Evolutionary conservation across 257 asterid species (phyloP).

Genomic region (Scutellaria minor): DNA sequence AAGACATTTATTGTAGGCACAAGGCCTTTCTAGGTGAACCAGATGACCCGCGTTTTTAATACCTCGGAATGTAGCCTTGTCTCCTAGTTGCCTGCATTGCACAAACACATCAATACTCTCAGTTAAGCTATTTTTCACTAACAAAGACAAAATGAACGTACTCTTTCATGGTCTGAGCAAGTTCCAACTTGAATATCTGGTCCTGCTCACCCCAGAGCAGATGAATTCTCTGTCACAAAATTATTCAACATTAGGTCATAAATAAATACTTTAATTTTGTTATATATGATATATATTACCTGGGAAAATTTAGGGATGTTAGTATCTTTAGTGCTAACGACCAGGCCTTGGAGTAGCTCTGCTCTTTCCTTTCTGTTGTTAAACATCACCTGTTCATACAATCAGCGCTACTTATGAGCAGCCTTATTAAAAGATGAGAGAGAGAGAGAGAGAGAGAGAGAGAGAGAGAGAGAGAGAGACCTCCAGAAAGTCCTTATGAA

Average conservation of each 20-base stretch:
- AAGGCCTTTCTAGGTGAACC: slow-evolving; percentile 85
- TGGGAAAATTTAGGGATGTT: slow-evolving; percentile 59
- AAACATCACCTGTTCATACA: slow-evolving; percentile 62
- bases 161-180: slow-evolving; percentile 77
- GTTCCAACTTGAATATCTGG: slow-evolving; percentile 72
- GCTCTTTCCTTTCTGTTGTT: slow-evolving; percentile 79
- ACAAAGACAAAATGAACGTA: slow-evolving; percentile 34
- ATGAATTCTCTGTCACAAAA: slow-evolving; percentile 55
- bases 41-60: slow-evolving; percentile 81
- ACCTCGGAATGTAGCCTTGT: slow-evolving; percentile 51
- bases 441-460: too few relatives aligned
- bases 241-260: too few relatives aligned
- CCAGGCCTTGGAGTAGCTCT: slow-evolving; percentile 75
- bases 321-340: slow-evolving; percentile 72
- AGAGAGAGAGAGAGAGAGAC: slow-evolving; percentile 42
- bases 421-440: too few relatives aligned
- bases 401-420: too few relatives aligned
- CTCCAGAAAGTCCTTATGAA: slow-evolving; percentile 81
- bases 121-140: too few relatives aligned
- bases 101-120: not conserved
- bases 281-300: too few relatives aligned
- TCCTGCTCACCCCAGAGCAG: slow-evolving; percentile 88
- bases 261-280: too few relatives aligned
- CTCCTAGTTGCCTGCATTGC: slow-evolving; percentile 66
- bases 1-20: slow-evolving; percentile 64